A percentile compares a stretch with the other conserved stretches of the same genome.
These are phyloP conservation scores for Gloeopeniophorella convolvens DNA, from an alignment of 768 basidiomycete genomes.

Conservation along the genomic window DNA sequence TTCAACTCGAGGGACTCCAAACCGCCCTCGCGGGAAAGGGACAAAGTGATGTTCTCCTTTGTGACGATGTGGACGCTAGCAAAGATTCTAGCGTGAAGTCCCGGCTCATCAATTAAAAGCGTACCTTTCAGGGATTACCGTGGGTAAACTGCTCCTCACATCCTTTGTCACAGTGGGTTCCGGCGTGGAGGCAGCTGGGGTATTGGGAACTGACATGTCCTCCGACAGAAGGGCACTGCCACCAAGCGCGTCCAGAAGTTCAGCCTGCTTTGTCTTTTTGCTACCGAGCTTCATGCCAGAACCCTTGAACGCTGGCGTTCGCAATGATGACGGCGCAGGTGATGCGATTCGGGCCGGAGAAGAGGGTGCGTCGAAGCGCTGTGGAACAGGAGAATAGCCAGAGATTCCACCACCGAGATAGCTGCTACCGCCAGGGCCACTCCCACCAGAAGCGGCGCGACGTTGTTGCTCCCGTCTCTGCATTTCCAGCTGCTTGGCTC, in stretches of 20 bases:
- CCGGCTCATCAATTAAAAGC: neutral
- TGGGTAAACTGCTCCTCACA: constrained; percentile 60
- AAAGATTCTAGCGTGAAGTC: constrained; percentile 1
- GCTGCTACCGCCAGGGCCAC: constrained; percentile 37
- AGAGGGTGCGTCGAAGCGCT: constrained; percentile 62
- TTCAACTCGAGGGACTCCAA: constrained; percentile 85
- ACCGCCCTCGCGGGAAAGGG: constrained; percentile 86
- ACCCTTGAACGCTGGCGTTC: constrained; percentile 82
- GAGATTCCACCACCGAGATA: constrained; percentile 63
- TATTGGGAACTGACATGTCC: constrained; percentile 44
- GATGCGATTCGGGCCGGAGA: constrained; percentile 38
- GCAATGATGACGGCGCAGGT: constrained; percentile 43
- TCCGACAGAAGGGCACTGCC: constrained; percentile 60
- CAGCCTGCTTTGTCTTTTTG: constrained; percentile 87
- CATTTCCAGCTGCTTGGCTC: constrained; percentile 97
- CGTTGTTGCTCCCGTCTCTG: constrained; percentile 92
- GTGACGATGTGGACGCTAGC: constrained; percentile 78
- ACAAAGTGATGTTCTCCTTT: constrained; percentile 76
- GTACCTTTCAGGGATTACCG: constrained; percentile 73
- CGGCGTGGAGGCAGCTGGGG: constrained; percentile 44
- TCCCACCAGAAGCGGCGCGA: constrained; percentile 50
- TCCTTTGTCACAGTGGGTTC: constrained; percentile 38
- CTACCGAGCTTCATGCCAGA: constrained; percentile 94
- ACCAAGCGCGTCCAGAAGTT: constrained; percentile 82
- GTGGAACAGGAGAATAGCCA: constrained; percentile 64